Percentiles rank a stretch among this genome's conserved stretches.
Evolutionary conservation across 306 rosid genomes (phyloP).

Genomic region (Sphenostylis stenocarpa): DNA sequence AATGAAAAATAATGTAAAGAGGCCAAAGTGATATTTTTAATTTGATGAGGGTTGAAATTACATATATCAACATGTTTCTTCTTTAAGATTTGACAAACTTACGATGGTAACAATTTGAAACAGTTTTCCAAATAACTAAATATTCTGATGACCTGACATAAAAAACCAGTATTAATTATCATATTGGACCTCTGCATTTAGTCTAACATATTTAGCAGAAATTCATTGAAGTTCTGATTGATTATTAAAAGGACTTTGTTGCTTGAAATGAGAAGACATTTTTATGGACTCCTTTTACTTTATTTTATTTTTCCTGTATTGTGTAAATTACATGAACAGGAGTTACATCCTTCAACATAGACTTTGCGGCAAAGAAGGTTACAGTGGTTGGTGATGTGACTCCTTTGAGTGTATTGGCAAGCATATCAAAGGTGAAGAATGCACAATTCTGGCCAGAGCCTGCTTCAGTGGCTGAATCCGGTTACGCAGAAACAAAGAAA

Average conservation of each 20-base stretch:
- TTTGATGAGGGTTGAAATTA: not conserved
- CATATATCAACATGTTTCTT: not conserved
- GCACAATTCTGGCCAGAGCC: constrained; percentile 73
- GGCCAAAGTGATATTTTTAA: not conserved
- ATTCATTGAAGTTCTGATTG: not conserved
- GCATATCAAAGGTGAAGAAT: constrained; percentile 85
- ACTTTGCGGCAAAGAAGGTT: constrained; percentile 84
- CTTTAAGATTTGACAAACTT: not conserved
- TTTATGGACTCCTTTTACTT: not conserved
- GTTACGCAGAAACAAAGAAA: constrained; percentile 37
- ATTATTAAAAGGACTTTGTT: not conserved
- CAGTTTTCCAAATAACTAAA: not conserved
- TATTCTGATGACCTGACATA: not conserved
- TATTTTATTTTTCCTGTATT: not conserved
- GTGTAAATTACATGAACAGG: constrained; percentile 47
- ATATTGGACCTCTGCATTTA: not conserved
- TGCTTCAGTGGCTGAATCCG: constrained; percentile 26
- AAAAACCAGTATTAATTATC: not conserved
- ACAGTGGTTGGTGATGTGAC: constrained; percentile 86
- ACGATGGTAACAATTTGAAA: not conserved
- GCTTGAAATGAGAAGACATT: not conserved
- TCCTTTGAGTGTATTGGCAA: constrained; percentile 75
- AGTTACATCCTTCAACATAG: constrained; percentile 81
- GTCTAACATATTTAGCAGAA: not conserved
- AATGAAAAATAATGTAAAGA: not conserved